Percentiles rank a stretch among this genome's conserved stretches.
These are phyloP conservation scores for Phaeomoniella chlamydospora DNA, from an alignment of 2,329 filamentous ascomycete genomes.

Conservation along the genomic window DNA sequence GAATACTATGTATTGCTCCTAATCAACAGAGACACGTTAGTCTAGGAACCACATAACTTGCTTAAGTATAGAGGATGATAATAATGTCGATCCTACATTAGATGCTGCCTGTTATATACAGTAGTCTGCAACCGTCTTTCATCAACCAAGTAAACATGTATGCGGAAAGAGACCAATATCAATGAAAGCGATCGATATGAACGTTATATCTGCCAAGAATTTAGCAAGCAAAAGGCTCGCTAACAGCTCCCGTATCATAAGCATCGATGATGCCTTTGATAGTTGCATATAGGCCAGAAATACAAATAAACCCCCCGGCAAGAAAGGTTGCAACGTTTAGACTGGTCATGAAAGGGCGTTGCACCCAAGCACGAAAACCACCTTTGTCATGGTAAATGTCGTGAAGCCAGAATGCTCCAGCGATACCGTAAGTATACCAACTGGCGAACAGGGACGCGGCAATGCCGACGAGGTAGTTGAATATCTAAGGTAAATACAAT, in stretches of 20 bases:
- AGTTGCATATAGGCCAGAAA: slow-evolving; percentile 35
- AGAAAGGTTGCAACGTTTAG: slow-evolving; percentile 27
- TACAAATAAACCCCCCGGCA: slow-evolving; percentile 31
- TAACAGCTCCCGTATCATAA: slow-evolving; percentile 8
- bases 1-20: too few species aligned
- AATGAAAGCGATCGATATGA: too few species aligned
- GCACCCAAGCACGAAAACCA: slow-evolving; percentile 22
- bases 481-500: slow-evolving; percentile 21
- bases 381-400: slow-evolving; percentile 30
- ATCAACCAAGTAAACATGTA: too few species aligned
- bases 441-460: slow-evolving; percentile 35
- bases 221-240: slow-evolving; percentile 7
- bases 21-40: too few species aligned
- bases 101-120: too few species aligned
- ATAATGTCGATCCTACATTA: too few species aligned
- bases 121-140: too few species aligned
- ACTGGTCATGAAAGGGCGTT: slow-evolving; percentile 21
- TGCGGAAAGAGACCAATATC: too few species aligned
- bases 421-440: slow-evolving; percentile 40
- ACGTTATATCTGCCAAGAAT: too few species aligned
- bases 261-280: slow-evolving; percentile 20
- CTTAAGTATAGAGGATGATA: too few species aligned
- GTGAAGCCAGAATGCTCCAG: slow-evolving; percentile 38
- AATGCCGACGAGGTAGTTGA: slow-evolving; percentile 39
- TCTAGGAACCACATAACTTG: too few species aligned